Base-by-base conservation (phyloP, 306 rosid species). In the Hippophae gyantsensis region DNA sequence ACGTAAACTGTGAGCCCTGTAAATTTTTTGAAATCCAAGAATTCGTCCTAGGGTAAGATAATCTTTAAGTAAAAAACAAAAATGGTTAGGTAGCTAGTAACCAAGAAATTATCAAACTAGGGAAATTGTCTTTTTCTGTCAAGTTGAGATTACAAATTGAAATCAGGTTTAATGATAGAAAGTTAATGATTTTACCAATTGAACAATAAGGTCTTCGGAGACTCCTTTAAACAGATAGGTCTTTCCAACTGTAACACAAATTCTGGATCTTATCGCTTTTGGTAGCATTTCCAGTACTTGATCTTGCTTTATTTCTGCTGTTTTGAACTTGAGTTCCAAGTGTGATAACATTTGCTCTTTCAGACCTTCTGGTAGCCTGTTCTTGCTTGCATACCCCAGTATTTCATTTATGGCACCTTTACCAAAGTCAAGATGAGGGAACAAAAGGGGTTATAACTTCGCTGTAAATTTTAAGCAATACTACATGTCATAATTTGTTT, bases 301-400 rank as follows among this genome's bases (percentile, higher is more conserved):
- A 71, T 88, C 87, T 69, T 84, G 94, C 82, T 82, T 84, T 52
- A 86, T 65, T 86, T 84, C 94, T 49, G 82, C 90, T 54, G 95
- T 86, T 86, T 72, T 86, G 70, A 84, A 87, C 77, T 84, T 90
- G 74, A 86, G 81, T 58, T 90, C 90, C 79, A 72, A 65, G 69
- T 90, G 94, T 56, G 95, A 86, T 69, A 82, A 72, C 89, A 87
- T 82, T 71, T 90, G 94, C 48, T 79, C 89, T 72, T 76, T 90
- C 85, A 90, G 61, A 48, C 89, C 81, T 75, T 82, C 78, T 61
- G 90, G 95, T 67, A 84, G 89, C 71, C 84, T 74, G 73, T 68
- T 81, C 73, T 87, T 81, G 78, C 88, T 82, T 49, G 85, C 94
- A 69, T 84, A 87, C 68, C 77, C 72, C 71, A 79, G 57, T 67